Conservation (phyloP, 371 early-diverging fungal genomes). For the Mortierella sp. region DNA sequence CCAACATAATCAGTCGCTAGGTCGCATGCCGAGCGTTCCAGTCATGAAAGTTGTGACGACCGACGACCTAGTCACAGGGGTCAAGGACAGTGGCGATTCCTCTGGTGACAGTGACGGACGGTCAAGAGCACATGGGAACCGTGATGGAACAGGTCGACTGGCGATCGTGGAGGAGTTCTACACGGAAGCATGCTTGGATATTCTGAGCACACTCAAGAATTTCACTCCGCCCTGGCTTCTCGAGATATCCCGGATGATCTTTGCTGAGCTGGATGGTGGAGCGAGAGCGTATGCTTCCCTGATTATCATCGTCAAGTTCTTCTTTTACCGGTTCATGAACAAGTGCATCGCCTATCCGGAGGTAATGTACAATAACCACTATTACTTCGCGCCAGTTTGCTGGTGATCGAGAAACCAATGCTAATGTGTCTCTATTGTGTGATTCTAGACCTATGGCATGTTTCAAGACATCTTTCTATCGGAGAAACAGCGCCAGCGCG, state of each 20-base stretch:
- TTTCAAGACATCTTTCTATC: slow-evolving; percentile 59
- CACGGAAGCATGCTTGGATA: slow-evolving; percentile 57
- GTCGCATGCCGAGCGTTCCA: slow-evolving; percentile 32
- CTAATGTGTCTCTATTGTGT: background rate
- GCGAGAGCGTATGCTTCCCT: slow-evolving; percentile 57
- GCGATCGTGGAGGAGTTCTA: slow-evolving; percentile 55
- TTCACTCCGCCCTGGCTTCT: slow-evolving; percentile 58
- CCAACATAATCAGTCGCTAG: slow-evolving; percentile 28
- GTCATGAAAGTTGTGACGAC: slow-evolving; percentile 21
- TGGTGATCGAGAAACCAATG: background rate
- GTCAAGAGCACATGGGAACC: background rate
- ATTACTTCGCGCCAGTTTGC: background rate
- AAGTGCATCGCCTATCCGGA: slow-evolving; percentile 62
- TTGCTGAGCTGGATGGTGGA: slow-evolving; percentile 41
- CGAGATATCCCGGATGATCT: slow-evolving; percentile 49
- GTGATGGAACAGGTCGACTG: slow-evolving; percentile 36
- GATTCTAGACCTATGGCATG: slow-evolving; percentile 59
- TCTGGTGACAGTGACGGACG: background rate
- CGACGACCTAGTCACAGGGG: background rate
- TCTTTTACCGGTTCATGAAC: slow-evolving; percentile 62
- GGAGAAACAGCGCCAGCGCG: slow-evolving; percentile 57
- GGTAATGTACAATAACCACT: slow-evolving; percentile 22
- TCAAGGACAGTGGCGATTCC: background rate
- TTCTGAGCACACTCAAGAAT: slow-evolving; percentile 52
- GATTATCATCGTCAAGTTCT: slow-evolving; percentile 60